Evolutionary conservation across 495 filamentous ascomycete species (phyloP), one percentile per base, ranked within the genome.

Genomic region (Apiosordaria backusii): DNA sequence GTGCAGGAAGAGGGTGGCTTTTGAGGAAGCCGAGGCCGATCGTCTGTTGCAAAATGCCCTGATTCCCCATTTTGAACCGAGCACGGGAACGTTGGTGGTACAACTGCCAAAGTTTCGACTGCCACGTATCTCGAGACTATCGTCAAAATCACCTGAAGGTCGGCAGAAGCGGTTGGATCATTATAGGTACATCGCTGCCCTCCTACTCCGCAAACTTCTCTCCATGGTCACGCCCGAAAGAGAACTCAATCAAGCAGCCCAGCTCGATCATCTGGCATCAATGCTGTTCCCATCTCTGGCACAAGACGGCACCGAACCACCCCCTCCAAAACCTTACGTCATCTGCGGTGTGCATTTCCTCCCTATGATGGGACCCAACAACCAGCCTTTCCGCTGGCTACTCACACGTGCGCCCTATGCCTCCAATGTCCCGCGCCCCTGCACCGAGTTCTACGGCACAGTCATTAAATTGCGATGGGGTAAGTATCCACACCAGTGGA

Each of bases 281-380:
- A 69, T 76, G 24, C 68, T 82, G 7, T 80, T 81, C 29, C 77
- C 78, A 2, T 69, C 68, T 1, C 64, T 82, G 4, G 24, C 50
- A 24, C 27, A 63, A 2, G 40, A 57, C 1, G 50, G 58, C 23
- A n/a, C 23, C 4, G 59, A 58, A 1, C 67, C 67, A 5, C 64
- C 73, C 1, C 76, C 77, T 3, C 35, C 35, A 9, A 81, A 81
- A 59, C 66, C 78, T 10, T 89, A 89, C 67, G 85, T 79, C 3
- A 72, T 86, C 21, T 80, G 81, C 25, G 82, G 84, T 21, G 83
- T 87, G 1, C 75, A 83, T 61, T 85, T 89, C 65, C 70, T 80
- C 21, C 86, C 85, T 10, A 67, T 87, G 0, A 9, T 70, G 6
- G 57, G 68, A 21, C 29, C 52, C 16, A 62, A 61, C 16, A 66